Conservation (phyloP, 2,329 filamentous ascomycete species). For the Exophiala spinifera region DNA sequence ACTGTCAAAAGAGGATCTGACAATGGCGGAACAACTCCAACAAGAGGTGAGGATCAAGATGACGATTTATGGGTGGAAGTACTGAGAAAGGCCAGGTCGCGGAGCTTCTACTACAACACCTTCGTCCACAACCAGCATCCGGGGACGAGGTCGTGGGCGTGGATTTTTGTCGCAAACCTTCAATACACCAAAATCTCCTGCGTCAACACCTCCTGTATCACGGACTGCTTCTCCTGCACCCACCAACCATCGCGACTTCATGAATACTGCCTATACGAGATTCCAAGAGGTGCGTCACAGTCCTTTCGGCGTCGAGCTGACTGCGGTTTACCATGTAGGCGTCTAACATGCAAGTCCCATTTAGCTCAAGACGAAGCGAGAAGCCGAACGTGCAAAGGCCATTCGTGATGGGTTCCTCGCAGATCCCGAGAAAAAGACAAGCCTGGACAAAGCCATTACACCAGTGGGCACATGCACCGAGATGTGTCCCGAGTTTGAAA, state of each 20-base stretch:
- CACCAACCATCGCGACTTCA: conserved; percentile 19
- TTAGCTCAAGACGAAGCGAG: conserved; percentile 50
- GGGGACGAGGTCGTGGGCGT: conserved; percentile 19
- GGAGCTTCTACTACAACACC: conserved; percentile 8
- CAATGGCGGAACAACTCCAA: conserved; percentile 5
- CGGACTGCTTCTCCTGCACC: conserved; percentile 18
- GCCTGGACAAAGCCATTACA: conserved; percentile 59
- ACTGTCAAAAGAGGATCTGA: conserved; percentile 18
- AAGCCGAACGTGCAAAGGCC: conserved; percentile 49
- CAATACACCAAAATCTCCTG: conserved; percentile 16
- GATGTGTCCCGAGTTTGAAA: conserved; percentile 64
- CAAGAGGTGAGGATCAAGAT: conserved; percentile 19
- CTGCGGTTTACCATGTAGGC: conserved; percentile 19
- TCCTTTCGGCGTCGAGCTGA: conserved; percentile 22
- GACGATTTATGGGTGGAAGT: not conserved
- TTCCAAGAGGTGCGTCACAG: conserved; percentile 26
- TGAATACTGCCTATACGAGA: conserved; percentile 17
- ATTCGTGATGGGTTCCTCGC: conserved; percentile 54
- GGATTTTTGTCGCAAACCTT: conserved; percentile 21
- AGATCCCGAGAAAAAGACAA: conserved; percentile 60
- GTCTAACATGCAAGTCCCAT: conserved; percentile 29
- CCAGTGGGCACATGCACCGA: conserved; percentile 59
- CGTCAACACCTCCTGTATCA: conserved; percentile 17
- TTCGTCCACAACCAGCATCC: conserved; percentile 5
- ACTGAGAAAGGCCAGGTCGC: conserved; percentile 18